A percentile compares a stretch with the other conserved stretches of the same genome.
These are phyloP conservation scores for Dysphania ambrosioides DNA, from an alignment of 148 eudicot species.

Conservation along the genomic window DNA sequence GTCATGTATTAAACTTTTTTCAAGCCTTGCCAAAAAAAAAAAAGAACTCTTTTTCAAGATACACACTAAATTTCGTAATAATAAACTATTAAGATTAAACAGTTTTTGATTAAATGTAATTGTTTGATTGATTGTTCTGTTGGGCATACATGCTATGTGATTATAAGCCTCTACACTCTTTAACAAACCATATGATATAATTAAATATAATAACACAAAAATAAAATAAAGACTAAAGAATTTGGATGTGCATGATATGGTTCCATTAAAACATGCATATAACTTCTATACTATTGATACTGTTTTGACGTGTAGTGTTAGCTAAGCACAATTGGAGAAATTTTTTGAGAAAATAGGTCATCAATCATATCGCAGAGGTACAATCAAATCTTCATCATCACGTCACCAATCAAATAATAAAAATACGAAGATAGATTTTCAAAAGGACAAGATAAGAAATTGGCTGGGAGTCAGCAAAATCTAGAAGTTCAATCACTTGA, in stretches of 20 bases:
- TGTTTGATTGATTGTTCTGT: too few species aligned
- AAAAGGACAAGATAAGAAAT: neutral
- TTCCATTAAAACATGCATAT: neutral
- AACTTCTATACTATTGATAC: neutral
- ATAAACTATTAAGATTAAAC: too few species aligned
- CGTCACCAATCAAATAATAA: neutral
- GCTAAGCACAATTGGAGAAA: neutral
- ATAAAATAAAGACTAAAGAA: neutral
- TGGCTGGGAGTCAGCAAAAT: neutral
- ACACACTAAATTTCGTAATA: too few species aligned
- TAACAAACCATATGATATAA: too few species aligned
- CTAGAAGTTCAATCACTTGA: neutral
- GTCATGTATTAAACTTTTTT: too few species aligned
- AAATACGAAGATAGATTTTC: too few species aligned
- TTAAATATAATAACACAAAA: too few species aligned
- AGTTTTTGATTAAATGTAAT: too few species aligned
- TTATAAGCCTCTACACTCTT: neutral
- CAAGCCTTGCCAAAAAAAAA: too few species aligned
- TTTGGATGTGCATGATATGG: constrained; percentile 12
- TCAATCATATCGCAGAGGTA: neutral
- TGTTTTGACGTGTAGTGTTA: neutral
- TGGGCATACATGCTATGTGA: neutral
- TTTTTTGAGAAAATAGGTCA: neutral
- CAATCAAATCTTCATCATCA: neutral
- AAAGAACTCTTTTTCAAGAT: too few species aligned